A percentile compares a stretch with the other conserved stretches of the same genome.
phyloP scores from a whole-genome alignment of 805 yeast species.

The Diddensiella caesifluorescens region DNA sequence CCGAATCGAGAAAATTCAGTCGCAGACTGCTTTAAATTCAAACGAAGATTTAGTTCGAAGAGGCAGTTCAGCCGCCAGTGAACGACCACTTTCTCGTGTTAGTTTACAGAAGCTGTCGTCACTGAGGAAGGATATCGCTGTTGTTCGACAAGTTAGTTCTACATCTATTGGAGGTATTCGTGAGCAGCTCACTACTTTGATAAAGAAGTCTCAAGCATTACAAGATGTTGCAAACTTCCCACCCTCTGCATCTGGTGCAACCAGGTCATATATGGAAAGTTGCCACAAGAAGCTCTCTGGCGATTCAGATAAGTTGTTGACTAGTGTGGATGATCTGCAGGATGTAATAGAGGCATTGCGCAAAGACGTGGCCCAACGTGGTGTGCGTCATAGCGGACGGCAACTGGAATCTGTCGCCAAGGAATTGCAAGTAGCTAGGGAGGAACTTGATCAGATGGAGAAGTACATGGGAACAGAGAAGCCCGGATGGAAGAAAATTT shows the following conservation, averaged over 20 bases:
- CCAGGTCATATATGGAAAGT: constrained; percentile 59
- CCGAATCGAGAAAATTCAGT: constrained; percentile 18
- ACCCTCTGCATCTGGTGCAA: constrained; percentile 22
- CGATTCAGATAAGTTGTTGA: constrained; percentile 68
- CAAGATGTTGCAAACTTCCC: constrained; percentile 12
- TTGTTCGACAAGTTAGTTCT: constrained; percentile 22
- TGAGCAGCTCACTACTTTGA: constrained; percentile 13
- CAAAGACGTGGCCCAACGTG: constrained; percentile 87
- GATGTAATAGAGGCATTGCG: constrained; percentile 85
- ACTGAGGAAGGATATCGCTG: constrained; percentile 24
- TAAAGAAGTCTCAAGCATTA: constrained; percentile 16
- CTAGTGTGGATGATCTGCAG: constrained; percentile 84
- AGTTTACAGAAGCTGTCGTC: constrained; percentile 13
- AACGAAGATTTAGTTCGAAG: background rate
- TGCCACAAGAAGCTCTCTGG: constrained; percentile 69
- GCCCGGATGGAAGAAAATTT: constrained; percentile 80
- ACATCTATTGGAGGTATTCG: constrained; percentile 17
- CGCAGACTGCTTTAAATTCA: background rate
- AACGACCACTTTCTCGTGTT: constrained; percentile 1
- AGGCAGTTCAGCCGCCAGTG: background rate
- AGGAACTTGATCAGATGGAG: constrained; percentile 49
- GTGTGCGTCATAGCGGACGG: constrained; percentile 71
- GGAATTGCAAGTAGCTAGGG: constrained; percentile 57
- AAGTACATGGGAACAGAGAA: constrained; percentile 63
- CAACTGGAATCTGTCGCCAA: constrained; percentile 62